These are phyloP conservation scores for Globisporangium okanoganense DNA, from an alignment of 352 stramenopile genomes.

Conservation along the genomic window DNA sequence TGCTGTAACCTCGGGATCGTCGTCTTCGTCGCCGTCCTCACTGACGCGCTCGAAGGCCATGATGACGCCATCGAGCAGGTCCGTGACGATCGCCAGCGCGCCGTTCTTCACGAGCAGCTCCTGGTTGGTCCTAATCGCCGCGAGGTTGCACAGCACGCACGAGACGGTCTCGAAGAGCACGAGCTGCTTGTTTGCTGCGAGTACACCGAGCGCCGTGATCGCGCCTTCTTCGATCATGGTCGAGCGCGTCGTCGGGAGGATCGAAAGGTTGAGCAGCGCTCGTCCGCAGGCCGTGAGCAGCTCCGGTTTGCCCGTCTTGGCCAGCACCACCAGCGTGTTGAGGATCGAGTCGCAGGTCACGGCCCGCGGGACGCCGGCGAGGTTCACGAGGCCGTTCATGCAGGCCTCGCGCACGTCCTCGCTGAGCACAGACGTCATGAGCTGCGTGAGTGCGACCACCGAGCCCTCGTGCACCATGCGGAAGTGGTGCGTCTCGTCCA, in stretches of 20 bases:
- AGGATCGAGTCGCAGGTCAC: conserved; percentile 71
- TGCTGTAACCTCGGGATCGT: neutral
- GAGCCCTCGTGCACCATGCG: conserved; percentile 75
- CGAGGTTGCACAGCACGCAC: conserved; percentile 57
- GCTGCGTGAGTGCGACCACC: conserved; percentile 56
- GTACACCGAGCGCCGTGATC: conserved; percentile 46
- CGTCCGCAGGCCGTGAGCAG: conserved; percentile 40
- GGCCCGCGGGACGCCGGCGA: conserved; percentile 61
- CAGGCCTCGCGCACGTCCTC: conserved; percentile 56
- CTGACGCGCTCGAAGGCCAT: conserved; percentile 23
- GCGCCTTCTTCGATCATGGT: conserved; percentile 74
- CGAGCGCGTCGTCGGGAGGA: conserved; percentile 66
- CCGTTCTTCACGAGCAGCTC: conserved; percentile 57
- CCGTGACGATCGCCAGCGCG: conserved; percentile 38
- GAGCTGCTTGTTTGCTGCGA: conserved; percentile 33
- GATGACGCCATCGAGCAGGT: conserved; percentile 33
- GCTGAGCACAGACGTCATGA: conserved; percentile 46
- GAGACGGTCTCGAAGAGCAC: conserved; percentile 40
- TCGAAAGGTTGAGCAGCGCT: conserved; percentile 74
- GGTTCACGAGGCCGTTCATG: conserved; percentile 70
- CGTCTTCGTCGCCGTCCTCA: conserved; percentile 13
- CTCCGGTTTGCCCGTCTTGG: conserved; percentile 23
- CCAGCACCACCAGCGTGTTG: conserved; percentile 40
- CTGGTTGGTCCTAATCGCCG: conserved; percentile 59
- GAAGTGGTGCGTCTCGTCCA: conserved; percentile 74